Conservation (phyloP, 75 land plant species). For the Azolla pinnata region DNA sequence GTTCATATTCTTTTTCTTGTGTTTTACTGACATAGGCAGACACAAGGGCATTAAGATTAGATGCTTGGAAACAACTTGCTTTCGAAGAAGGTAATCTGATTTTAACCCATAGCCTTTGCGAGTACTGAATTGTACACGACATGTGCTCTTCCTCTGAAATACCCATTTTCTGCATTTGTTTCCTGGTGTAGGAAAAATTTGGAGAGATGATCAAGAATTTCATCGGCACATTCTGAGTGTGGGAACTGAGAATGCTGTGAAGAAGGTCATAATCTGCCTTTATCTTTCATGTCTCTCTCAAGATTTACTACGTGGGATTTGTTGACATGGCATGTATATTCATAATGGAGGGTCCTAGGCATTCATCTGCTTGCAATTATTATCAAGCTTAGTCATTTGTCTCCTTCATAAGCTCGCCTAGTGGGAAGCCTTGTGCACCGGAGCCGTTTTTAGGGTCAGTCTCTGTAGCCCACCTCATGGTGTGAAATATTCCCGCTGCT, state of each 20-base stretch:
- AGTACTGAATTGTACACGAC: background rate
- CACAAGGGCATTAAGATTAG: slow-evolving; percentile 57
- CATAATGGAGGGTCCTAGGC: too few relatives aligned
- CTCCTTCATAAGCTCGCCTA: too few relatives aligned
- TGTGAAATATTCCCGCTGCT: too few relatives aligned
- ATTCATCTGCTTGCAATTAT: too few relatives aligned
- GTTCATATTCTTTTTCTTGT: too few relatives aligned
- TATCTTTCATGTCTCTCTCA: too few relatives aligned
- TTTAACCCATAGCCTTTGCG: background rate
- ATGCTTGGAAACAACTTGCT: slow-evolving; percentile 89
- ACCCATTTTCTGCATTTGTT: background rate
- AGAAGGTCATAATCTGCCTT: slow-evolving; percentile 26
- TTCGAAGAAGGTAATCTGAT: slow-evolving; percentile 54
- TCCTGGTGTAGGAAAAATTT: slow-evolving; percentile 40
- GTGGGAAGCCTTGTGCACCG: too few relatives aligned
- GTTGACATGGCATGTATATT: too few relatives aligned
- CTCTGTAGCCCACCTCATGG: too few relatives aligned
- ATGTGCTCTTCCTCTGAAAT: background rate
- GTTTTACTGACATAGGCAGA: slow-evolving; percentile 68
- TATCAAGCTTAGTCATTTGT: too few relatives aligned
- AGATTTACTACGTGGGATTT: too few relatives aligned
- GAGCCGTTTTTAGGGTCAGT: too few relatives aligned
- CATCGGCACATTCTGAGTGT: slow-evolving; percentile 38
- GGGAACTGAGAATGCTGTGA: slow-evolving; percentile 50
- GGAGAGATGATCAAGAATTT: slow-evolving; percentile 31